Conservation (phyloP, 352 stramenopile species). For the Globisporangium yorkense region DNA sequence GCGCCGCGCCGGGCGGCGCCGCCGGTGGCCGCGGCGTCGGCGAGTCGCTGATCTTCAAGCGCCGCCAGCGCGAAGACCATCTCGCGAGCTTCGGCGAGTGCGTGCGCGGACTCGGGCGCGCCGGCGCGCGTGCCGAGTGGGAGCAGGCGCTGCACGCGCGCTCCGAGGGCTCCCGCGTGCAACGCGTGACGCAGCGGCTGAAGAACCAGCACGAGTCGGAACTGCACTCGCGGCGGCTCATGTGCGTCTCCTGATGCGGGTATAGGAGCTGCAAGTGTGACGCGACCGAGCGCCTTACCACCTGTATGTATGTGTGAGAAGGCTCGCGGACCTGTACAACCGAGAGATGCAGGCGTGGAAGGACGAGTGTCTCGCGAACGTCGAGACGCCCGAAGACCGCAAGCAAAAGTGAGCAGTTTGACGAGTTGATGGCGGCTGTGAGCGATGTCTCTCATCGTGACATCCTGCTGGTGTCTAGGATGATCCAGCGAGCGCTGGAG, state of each 20-base stretch:
- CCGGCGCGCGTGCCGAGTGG: slow-evolving; percentile 66
- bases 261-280: neutral
- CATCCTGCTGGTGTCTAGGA: slow-evolving; percentile 19
- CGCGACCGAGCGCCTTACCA: neutral
- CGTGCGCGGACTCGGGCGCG: slow-evolving; percentile 39
- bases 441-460: neutral
- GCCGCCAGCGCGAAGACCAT: slow-evolving; percentile 59
- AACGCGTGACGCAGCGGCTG: slow-evolving; percentile 34
- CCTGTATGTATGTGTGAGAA: slow-evolving; percentile 10
- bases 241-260: slow-evolving; percentile 15
- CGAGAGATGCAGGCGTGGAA: slow-evolving; percentile 74
- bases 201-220: slow-evolving; percentile 77
- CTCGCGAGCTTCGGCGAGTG: slow-evolving; percentile 45
- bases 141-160: slow-evolving; percentile 58
- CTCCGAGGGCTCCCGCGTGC: slow-evolving; percentile 37
- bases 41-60: slow-evolving; percentile 70
- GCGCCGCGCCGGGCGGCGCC: neutral
- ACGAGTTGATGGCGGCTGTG: neutral
- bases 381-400: slow-evolving; percentile 72
- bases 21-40: slow-evolving; percentile 42
- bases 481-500: slow-evolving; percentile 70
- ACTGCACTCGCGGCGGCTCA: slow-evolving; percentile 49
- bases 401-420: slow-evolving; percentile 56
- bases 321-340: slow-evolving; percentile 69
- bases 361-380: slow-evolving; percentile 49